These are phyloP conservation scores for Coffea eugenioides DNA, from an alignment of 257 asterid genomes.

Conservation along the genomic window DNA sequence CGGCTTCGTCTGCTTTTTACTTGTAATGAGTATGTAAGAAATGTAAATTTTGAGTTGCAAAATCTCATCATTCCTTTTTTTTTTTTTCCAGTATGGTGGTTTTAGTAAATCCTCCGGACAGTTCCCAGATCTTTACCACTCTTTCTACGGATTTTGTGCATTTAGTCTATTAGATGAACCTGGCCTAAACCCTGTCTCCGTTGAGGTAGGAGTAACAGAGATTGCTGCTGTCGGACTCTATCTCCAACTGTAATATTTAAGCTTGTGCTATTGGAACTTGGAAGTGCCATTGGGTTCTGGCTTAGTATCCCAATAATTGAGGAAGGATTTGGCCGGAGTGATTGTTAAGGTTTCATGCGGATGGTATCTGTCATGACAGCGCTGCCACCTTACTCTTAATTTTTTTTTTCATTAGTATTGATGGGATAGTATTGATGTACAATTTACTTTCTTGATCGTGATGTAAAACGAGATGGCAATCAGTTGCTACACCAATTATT, in stretches of 20 bases:
- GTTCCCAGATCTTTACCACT: slow-evolving; percentile 88
- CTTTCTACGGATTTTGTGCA: slow-evolving; percentile 80
- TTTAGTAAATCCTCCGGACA: slow-evolving; percentile 76
- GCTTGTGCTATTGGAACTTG: not conserved
- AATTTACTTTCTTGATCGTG: not conserved
- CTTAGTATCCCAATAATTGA: not conserved
- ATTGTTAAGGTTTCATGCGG: not conserved
- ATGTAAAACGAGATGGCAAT: not conserved
- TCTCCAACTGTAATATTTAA: slow-evolving; percentile 9
- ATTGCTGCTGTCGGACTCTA: slow-evolving; percentile 47
- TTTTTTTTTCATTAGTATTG: not conserved
- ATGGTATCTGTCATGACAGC: not conserved
- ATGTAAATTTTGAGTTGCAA: not conserved
- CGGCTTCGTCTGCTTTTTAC: not conserved
- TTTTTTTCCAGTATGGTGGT: slow-evolving; percentile 74
- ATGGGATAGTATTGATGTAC: not conserved
- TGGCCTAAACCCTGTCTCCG: slow-evolving; percentile 49
- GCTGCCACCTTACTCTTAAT: not conserved
- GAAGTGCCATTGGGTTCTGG: not conserved
- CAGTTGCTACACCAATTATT: not conserved
- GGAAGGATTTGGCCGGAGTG: not conserved
- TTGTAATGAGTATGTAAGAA: not conserved
- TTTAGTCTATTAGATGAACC: slow-evolving; percentile 80
- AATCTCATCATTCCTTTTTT: not conserved
- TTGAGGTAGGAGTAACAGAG: slow-evolving; percentile 66